phyloP scores from a whole-genome alignment of 1,139 yeast genomes.

The Geotrichum aggregatum region DNA sequence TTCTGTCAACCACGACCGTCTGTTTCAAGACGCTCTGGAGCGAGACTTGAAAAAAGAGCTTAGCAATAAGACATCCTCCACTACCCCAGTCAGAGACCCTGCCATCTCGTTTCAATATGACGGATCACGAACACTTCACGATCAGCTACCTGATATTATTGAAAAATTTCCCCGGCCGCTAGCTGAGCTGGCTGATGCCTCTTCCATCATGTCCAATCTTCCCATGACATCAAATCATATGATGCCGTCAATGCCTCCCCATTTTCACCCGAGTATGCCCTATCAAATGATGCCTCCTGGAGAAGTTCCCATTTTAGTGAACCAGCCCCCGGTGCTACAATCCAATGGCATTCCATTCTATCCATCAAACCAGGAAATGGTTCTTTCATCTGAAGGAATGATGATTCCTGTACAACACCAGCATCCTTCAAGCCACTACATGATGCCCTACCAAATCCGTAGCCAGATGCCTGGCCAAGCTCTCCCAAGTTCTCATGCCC shows the following conservation, averaged over 20 bases:
- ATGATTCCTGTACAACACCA: constrained; percentile 1
- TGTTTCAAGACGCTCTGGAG: constrained; percentile 91
- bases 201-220: constrained; percentile 26
- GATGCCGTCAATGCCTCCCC: constrained; percentile 15
- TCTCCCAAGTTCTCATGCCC: neutral
- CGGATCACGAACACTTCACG: constrained; percentile 38
- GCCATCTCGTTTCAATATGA: constrained; percentile 43
- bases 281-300: constrained; percentile 7
- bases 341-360: constrained; percentile 5
- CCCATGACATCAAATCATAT: constrained; percentile 18
- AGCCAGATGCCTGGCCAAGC: neutral
- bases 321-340: constrained; percentile 4
- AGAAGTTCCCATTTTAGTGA: neutral
- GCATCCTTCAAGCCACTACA: constrained; percentile 2
- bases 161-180: constrained; percentile 34
- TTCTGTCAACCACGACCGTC: constrained; percentile 87
- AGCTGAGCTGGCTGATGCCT: constrained; percentile 37
- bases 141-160: constrained; percentile 37
- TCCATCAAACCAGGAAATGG: neutral
- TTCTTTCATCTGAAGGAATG: neutral
- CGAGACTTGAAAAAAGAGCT: constrained; percentile 81
- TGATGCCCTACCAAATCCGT: constrained; percentile 1
- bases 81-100: constrained; percentile 43
- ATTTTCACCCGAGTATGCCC: constrained; percentile 3
- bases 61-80: constrained; percentile 37